Conservation (phyloP, 768 basidiomycete genomes). For the Trametes cinnabarina region DNA sequence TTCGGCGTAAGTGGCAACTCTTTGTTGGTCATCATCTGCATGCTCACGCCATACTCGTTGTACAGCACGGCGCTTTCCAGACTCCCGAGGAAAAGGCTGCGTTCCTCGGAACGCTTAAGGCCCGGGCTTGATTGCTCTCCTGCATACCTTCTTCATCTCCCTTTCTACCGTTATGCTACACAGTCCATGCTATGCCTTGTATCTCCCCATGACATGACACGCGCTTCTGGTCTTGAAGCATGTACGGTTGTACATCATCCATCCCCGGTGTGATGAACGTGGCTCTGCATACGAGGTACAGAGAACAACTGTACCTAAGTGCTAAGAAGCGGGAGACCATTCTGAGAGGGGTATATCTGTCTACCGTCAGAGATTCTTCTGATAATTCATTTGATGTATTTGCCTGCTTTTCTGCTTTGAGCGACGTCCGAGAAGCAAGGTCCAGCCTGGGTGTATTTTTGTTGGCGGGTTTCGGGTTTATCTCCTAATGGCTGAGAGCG, state of each 20-base stretch:
- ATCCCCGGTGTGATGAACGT: neutral
- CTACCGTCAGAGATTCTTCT: no score
- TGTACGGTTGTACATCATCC: slow-evolving; percentile 18
- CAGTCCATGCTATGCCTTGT: slow-evolving; percentile 41
- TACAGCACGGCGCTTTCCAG: slow-evolving; percentile 93
- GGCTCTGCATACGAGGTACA: neutral
- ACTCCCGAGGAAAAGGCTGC: slow-evolving; percentile 93
- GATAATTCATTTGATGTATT: no score
- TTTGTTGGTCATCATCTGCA: neutral
- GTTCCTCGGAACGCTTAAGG: slow-evolving; percentile 92
- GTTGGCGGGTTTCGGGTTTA: no score
- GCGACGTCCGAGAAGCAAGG: no score
- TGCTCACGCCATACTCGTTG: slow-evolving; percentile 6
- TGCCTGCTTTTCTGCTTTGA: no score
- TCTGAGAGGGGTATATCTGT: no score
- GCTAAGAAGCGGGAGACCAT: no score
- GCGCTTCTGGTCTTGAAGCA: slow-evolving; percentile 14
- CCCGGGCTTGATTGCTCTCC: slow-evolving; percentile 54
- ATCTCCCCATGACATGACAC: slow-evolving; percentile 32
- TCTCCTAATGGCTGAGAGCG: no score
- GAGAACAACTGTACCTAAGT: neutral
- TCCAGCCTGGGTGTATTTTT: no score
- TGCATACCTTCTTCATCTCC: slow-evolving; percentile 35
- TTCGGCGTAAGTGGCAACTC: slow-evolving; percentile 79
- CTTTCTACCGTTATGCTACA: slow-evolving; percentile 36